Evolutionary conservation across 257 asterid genomes (phyloP).

Genomic region (Solanum peruvianum): DNA sequence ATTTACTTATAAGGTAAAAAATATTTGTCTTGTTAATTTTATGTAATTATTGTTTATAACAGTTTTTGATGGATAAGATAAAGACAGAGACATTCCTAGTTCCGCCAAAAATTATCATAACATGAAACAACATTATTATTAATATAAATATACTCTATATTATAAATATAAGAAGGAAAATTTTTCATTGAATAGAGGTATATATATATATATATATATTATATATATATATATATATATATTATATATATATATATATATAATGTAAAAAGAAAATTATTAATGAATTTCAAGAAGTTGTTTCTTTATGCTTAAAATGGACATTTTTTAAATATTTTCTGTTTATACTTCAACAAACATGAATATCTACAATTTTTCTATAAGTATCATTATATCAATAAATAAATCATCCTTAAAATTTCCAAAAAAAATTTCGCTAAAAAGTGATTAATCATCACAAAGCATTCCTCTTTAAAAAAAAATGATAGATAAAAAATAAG

Average conservation of each 20-base stretch:
- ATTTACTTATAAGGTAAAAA: neutral
- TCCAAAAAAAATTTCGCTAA: no score
- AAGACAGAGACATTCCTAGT: neutral
- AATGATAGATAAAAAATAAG: neutral
- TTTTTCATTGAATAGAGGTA: neutral
- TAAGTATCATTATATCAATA: no score
- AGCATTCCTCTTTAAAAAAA: neutral
- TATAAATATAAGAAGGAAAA: neutral
- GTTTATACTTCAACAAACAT: neutral
- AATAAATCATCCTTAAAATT: neutral
- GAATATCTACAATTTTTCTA: neutral
- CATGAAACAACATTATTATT: neutral
- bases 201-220: no score
- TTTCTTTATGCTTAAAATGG: neutral
- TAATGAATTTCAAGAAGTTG: neutral
- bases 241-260: no score
- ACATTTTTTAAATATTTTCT: no score
- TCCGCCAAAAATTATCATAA: neutral
- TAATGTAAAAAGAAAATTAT: no score
- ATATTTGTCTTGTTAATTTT: neutral
- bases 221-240: no score
- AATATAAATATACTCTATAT: neutral
- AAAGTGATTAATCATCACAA: neutral
- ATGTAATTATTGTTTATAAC: neutral
- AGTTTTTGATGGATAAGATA: neutral